A percentile compares a stretch with the other conserved stretches of the same genome.
phyloP scores from a whole-genome alignment of 345 rosid genomes.

The Dipteronia dyeriana region DNA sequence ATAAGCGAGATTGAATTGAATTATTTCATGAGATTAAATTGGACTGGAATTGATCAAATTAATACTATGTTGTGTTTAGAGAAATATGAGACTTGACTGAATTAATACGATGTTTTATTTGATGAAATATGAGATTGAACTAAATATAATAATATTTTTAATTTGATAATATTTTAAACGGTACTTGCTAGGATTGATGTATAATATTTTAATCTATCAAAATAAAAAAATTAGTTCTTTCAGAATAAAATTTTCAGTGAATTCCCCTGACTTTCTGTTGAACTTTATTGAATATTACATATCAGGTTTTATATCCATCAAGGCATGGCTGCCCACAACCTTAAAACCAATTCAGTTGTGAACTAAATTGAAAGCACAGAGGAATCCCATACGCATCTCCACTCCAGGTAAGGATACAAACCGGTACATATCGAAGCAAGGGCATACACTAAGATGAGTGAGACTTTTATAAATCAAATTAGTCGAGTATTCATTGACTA shows the following conservation, averaged over 20 bases:
- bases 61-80: too few species aligned
- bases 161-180: too few species aligned
- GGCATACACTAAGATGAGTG: background rate
- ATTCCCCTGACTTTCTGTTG: background rate
- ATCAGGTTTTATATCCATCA: background rate
- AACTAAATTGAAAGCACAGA: background rate
- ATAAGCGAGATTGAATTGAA: too few species aligned
- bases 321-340: background rate
- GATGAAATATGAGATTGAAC: too few species aligned
- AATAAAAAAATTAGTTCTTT: background rate
- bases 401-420: background rate
- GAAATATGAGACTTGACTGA: too few species aligned
- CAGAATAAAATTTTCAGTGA: background rate
- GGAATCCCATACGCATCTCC: background rate
- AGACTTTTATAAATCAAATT: too few species aligned
- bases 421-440: background rate
- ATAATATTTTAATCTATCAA: background rate
- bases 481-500: too few species aligned
- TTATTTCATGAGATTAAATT: too few species aligned
- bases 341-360: background rate
- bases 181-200: background rate
- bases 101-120: too few species aligned
- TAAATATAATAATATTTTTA: too few species aligned
- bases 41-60: too few species aligned
- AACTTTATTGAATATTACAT: background rate